Base-by-base conservation (phyloP, 768 basidiomycete species). In the Trametes coccinea region DNA sequence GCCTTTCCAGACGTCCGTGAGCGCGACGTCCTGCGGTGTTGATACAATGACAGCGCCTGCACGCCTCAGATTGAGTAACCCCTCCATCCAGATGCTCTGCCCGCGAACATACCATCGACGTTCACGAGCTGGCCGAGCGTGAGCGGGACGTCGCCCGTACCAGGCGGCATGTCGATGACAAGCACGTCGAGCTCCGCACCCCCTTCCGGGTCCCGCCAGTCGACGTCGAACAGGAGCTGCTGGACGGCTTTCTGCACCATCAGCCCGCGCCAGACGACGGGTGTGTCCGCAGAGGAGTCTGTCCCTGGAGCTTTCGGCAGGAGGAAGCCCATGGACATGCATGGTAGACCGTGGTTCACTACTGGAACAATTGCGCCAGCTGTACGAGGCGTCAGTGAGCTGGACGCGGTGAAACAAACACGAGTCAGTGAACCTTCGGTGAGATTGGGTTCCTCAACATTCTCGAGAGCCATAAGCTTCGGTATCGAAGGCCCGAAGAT, bases 161-260 rank as follows among this genome's bases (percentile, higher is more conserved):
- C 96, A 0, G 96, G 96, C 2, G 96, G 96, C 88, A 97, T 93
- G 72, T 99, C 96, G 29, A 98, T 78, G 6, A 98, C 90, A 14
- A 99, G 80, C 0, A 94, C 79, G 68, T 99, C 96, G 33, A 98
- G 75, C 3, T 84, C 84, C 0, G 73, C 76, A 4, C 76, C 77
- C 2, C 77, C 77, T 10, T 69, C 72, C 17, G 50, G 70, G 22
- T 72, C 73, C 39, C 82, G 72, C 95, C 96, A 98, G 72, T 98
- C 95, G 5, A 97, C 93, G 66, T 98, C 94, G 69, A 99, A 98
- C 1, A 98, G 81, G 0, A 98, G 80, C 71, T 98, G 95, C 72
- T 98, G 95, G 0, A 95, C 93, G 29, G 95, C 95, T 71, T 98
- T 98, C 76, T 96, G 95, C 1, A 98, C 96, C 96, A 98, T 98